Evolutionary conservation across 2,329 filamentous ascomycete genomes (phyloP), one percentile per base, ranked within the genome.

Genomic region (Sarocladium oryzae): DNA sequence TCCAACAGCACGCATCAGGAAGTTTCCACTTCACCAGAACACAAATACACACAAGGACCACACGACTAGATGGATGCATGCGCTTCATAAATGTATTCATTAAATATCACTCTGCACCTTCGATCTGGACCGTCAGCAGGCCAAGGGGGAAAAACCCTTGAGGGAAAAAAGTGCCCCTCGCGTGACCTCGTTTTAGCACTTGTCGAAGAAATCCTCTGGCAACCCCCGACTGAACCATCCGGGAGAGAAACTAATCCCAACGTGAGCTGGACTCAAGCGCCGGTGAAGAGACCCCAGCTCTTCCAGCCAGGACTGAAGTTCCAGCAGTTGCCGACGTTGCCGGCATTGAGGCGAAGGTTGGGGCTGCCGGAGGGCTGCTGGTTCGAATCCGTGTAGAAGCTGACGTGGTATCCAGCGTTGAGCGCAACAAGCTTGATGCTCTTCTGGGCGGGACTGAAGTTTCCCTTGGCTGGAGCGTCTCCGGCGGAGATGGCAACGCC

Each of bases 261-360:
- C 15, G 8, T 32, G 30, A 8, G 15, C 8, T 32, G 30, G 30
- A 32, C 21, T 28, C 15, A 45, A n/a, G 21, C 15, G 20, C 43
- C 43, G 6, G 24, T 20, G 43, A 32, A 48, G 43, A 48, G 43
- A 21, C 43, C 43, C 43, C 28, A 32, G 28, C 43, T 48, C 43
- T 18, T 24, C 26, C 24, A 48, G 43, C 43, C 43, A 20, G 28
- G 8, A 11, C n/a, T 20, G 16, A 4, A 30, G 43, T 48, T 48
- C 43, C 43, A 48, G 26, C 43, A 48, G 28, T 48, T 48, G 11
- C 43, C 43, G 15, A 48, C 43, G 15, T 48, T 48, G 15, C 43
- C 43, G 11, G 43, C 6, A n/a, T 48, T 48, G 15, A 48, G n/a
- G 9, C 43, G 43, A 15, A 48, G 28, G 16, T 23, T 48, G 7